These are phyloP conservation scores for Hanseniaspora nectarophila DNA, from an alignment of 805 yeast species.

Conservation along the genomic window DNA sequence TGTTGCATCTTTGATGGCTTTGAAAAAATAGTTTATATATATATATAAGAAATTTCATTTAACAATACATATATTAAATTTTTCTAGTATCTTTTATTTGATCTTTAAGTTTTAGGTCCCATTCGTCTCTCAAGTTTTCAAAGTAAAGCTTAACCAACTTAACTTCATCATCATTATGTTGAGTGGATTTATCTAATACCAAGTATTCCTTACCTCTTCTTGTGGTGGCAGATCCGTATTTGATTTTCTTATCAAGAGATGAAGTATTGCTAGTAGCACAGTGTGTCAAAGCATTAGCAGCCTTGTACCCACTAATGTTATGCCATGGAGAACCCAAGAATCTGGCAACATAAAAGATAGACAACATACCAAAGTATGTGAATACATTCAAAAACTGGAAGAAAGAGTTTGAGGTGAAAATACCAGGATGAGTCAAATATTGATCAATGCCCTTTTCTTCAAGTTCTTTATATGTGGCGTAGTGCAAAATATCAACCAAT, in stretches of 20 bases:
- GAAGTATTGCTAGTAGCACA: constrained; percentile 47
- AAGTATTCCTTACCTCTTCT: constrained; percentile 56
- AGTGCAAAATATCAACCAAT: constrained; percentile 69
- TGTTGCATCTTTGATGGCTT: constrained; percentile 87
- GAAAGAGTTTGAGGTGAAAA: constrained; percentile 74
- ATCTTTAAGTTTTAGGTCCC: constrained; percentile 64
- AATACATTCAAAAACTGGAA: constrained; percentile 62
- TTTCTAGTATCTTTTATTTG: constrained; percentile 50
- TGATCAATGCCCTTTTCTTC: constrained; percentile 46
- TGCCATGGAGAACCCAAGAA: constrained; percentile 78
- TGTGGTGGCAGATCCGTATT: constrained; percentile 63
- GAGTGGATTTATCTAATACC: constrained; percentile 41
- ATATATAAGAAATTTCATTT: constrained; percentile 1
- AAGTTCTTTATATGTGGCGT: constrained; percentile 50
- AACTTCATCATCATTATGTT: constrained; percentile 59
- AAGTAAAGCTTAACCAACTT: constrained; percentile 34
- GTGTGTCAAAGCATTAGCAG: constrained; percentile 76
- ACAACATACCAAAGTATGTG: constrained; percentile 75
- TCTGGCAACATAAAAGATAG: constrained; percentile 74
- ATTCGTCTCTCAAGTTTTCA: constrained; percentile 43
- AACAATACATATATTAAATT: neutral
- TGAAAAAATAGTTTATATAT: constrained; percentile 26
- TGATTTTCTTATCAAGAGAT: constrained; percentile 33
- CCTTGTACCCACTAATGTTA: constrained; percentile 74
- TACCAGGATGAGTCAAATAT: constrained; percentile 86